Evolutionary conservation across 352 stramenopile genomes (phyloP).

Genomic region (Globisporangium lucens): DNA sequence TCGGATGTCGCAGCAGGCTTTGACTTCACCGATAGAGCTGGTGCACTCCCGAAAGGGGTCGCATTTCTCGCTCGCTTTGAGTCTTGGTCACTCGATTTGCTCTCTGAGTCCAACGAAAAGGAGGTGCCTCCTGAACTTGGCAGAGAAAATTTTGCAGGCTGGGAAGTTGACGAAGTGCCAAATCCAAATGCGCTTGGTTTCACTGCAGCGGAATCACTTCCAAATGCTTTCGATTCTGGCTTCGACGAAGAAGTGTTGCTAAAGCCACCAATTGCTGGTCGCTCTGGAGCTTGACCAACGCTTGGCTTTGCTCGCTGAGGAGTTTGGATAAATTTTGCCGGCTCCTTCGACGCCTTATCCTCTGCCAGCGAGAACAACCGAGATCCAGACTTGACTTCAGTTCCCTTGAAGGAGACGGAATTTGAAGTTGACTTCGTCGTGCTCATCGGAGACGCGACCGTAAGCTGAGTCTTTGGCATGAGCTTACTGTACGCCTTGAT

Average conservation of each 20-base stretch:
- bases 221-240: constrained; percentile 5
- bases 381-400: constrained; percentile 49
- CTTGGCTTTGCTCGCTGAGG: constrained; percentile 37
- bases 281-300: constrained; percentile 36
- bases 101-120: constrained; percentile 15
- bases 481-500: constrained; percentile 63
- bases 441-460: constrained; percentile 63
- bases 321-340: constrained; percentile 45
- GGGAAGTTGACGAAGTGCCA: not conserved
- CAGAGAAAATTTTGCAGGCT: not conserved
- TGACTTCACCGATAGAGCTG: constrained; percentile 1
- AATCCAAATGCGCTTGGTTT: constrained; percentile 15
- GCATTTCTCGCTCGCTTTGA: not conserved
- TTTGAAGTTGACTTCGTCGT: constrained; percentile 33
- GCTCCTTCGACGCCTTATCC: constrained; percentile 54
- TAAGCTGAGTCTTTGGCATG: constrained; percentile 66
- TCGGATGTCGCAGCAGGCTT: constrained; percentile 11
- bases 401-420: constrained; percentile 59
- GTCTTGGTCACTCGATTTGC: constrained; percentile 9
- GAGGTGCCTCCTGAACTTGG: constrained; percentile 1
- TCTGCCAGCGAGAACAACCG: constrained; percentile 57
- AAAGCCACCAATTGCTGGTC: constrained; percentile 34
- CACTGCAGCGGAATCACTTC: not conserved
- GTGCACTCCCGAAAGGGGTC: constrained; percentile 3
- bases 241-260: constrained; percentile 2